Evolutionary conservation across 306 rosid genomes (phyloP).

Genomic region (Sesbania bispinosa): DNA sequence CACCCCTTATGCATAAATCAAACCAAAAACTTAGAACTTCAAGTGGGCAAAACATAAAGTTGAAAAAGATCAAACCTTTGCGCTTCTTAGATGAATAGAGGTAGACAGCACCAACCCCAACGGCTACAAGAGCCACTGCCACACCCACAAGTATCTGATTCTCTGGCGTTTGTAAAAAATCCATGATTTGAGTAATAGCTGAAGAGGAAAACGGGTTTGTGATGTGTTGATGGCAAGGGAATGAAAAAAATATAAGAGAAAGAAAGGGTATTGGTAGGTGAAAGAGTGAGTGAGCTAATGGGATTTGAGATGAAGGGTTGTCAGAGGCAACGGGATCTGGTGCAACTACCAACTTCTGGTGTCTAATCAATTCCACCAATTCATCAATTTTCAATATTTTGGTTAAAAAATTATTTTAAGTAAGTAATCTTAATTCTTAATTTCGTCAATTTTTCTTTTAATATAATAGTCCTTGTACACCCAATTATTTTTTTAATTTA

Average conservation of each 20-base stretch:
- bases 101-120: conserved; percentile 54
- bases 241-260: background rate
- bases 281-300: background rate
- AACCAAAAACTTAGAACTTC: background rate
- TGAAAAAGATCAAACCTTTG: conserved; percentile 44
- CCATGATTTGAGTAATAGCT: conserved; percentile 39
- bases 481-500: too few species aligned
- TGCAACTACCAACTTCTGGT: conserved; percentile 18
- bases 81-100: conserved; percentile 60
- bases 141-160: conserved; percentile 56
- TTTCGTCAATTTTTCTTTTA: too few species aligned
- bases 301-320: background rate
- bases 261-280: conserved; percentile 29
- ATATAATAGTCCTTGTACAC: too few species aligned
- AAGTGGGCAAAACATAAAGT: background rate
- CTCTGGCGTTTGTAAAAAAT: conserved; percentile 47
- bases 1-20: background rate
- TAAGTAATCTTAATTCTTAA: too few species aligned
- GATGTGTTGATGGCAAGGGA: background rate
- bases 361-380: background rate
- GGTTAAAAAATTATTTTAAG: background rate
- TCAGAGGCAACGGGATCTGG: background rate
- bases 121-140: conserved; percentile 51
- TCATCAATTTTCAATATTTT: background rate
- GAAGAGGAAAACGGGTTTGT: background rate